Percentiles rank a stretch among this genome's conserved stretches.
Conservation (phyloP, 2,329 filamentous ascomycete genomes). For the Colletotrichum caudatum region DNA sequence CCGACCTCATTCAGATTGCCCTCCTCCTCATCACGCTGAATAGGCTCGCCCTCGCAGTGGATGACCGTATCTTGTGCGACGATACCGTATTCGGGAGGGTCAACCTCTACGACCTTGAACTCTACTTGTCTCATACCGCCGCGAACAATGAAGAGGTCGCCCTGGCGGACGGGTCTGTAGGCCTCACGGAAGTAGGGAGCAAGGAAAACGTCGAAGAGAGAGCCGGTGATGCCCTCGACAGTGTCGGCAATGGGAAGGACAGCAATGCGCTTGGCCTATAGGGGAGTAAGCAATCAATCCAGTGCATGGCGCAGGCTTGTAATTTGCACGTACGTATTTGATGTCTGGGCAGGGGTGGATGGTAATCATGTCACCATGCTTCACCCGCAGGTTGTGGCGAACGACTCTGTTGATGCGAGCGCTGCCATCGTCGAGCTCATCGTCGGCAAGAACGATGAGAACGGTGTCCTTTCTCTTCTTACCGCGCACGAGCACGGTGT, state of each 20-base stretch:
- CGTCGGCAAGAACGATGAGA: constrained; percentile 95
- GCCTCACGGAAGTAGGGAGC: constrained; percentile 99
- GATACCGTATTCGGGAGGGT: constrained; percentile 98
- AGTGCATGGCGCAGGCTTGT: not conserved
- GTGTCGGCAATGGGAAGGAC: constrained; percentile 98
- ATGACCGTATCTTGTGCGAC: constrained; percentile 99
- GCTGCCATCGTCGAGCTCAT: constrained; percentile 97
- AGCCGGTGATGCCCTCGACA: constrained; percentile 96
- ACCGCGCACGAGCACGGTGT: constrained; percentile 97
- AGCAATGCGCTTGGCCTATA: constrained; percentile 95
- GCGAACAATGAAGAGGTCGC: constrained; percentile 96
- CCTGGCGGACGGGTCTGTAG: constrained; percentile 96
- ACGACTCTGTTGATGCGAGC: constrained; percentile 98
- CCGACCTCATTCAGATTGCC: constrained; percentile 99
- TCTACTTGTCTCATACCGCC: constrained; percentile 99
- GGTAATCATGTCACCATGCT: constrained; percentile 97
- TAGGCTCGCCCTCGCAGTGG: constrained; percentile 95
- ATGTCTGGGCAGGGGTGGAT: constrained; percentile 98
- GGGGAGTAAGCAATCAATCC: constrained; percentile 45
- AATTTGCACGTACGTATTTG: constrained; percentile 87
- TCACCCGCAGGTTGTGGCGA: constrained; percentile 96
- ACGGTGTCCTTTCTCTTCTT: constrained; percentile 99
- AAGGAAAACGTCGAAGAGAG: constrained; percentile 98
- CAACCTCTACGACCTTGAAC: constrained; percentile 99
- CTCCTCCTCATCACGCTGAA: constrained; percentile 98